phyloP scores from a whole-genome alignment of 2,329 filamentous ascomycete species.

The Metarhizium brunneum region DNA sequence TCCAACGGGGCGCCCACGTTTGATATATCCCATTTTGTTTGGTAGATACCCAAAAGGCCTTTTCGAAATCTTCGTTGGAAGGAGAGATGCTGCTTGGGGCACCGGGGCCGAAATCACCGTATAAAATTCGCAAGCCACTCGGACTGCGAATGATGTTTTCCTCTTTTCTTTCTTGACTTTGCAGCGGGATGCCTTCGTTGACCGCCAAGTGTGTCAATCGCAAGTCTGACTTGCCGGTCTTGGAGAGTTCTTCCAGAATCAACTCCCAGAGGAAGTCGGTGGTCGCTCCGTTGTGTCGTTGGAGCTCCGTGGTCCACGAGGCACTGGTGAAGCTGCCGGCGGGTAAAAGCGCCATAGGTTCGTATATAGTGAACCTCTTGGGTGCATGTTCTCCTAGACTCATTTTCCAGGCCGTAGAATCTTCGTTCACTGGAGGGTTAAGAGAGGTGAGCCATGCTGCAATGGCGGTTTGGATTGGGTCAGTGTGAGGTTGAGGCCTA shows the following conservation, averaged over 20 bases:
- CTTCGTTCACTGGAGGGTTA: background rate
- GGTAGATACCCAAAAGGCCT: conserved; percentile 70
- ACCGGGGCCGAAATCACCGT: conserved; percentile 63
- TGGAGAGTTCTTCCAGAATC: conserved; percentile 38
- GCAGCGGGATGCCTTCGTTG: conserved; percentile 52
- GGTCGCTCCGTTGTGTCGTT: conserved; percentile 12
- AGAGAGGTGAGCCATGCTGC: conserved; percentile 17
- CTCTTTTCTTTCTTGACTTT: conserved; percentile 17
- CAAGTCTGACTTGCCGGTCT: conserved; percentile 26
- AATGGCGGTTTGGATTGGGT: conserved; percentile 24
- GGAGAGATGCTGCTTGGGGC: conserved; percentile 17
- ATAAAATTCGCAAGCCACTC: conserved; percentile 55
- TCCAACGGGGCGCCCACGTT: conserved; percentile 80
- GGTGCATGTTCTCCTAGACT: conserved; percentile 34
- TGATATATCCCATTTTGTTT: conserved; percentile 74
- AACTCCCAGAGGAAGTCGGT: conserved; percentile 33
- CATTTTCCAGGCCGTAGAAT: conserved; percentile 10
- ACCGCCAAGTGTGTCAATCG: conserved; percentile 47
- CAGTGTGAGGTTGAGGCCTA: conserved; percentile 12
- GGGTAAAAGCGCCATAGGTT: conserved; percentile 51
- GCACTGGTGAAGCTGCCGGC: conserved; percentile 43
- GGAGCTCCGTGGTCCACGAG: conserved; percentile 31
- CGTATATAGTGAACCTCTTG: conserved; percentile 51
- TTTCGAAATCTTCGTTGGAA: conserved; percentile 44
- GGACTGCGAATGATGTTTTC: conserved; percentile 71